Base-by-base conservation (phyloP, 2,329 filamentous ascomycete genomes). In the Calonectria crousiana region DNA sequence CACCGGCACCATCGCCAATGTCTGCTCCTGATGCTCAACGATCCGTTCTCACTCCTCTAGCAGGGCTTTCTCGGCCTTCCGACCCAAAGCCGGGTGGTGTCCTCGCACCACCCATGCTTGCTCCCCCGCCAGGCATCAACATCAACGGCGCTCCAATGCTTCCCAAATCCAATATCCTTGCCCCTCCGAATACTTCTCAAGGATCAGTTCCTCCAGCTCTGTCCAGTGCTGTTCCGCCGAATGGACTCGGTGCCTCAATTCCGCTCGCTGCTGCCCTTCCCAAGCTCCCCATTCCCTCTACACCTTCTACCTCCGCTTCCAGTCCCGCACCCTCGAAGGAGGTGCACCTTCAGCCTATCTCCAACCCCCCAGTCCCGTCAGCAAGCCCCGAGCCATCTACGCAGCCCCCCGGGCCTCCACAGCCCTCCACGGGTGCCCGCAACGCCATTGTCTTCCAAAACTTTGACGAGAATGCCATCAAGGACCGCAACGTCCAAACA, bases 371-470 rank as follows among this genome's bases (percentile, higher is more conserved):
- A 9, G 26, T 32, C 36, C 28, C 49, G 69, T 58, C 74, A 64
- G 67, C 67, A 23, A 72, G 47, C 67, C 56, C 34, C 47, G 51
- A 73, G 56, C 66, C 78, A 68, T 51, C 75, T 67, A 58, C 76
- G 71, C 69, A 77, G 71, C 73, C 74, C 10, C 49, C 76, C 23
- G 78, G 79, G 34, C 69, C 79, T 32, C 78, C 75, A 16, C 76
- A 78, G 16, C 78, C 80, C 4, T 78, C 82, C 23, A 83, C 79
- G 3, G 89, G 92, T 60, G 89, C 90, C 73, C 88, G 90, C 47
- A 89, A 89, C 78, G 88, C 90, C 82, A 90, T 92, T 74, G 89
- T 92, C 64, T 87, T 91, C 38, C 90, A 91, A 69, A 91, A 91
- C 76, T 92, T 92, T 79, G 87, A 92, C 78, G 87, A 90, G 56